Percentiles rank a stretch among this genome's conserved stretches.
These are phyloP conservation scores for Drosera spatulata DNA, from an alignment of 179 eudicot species.

Conservation along the genomic window DNA sequence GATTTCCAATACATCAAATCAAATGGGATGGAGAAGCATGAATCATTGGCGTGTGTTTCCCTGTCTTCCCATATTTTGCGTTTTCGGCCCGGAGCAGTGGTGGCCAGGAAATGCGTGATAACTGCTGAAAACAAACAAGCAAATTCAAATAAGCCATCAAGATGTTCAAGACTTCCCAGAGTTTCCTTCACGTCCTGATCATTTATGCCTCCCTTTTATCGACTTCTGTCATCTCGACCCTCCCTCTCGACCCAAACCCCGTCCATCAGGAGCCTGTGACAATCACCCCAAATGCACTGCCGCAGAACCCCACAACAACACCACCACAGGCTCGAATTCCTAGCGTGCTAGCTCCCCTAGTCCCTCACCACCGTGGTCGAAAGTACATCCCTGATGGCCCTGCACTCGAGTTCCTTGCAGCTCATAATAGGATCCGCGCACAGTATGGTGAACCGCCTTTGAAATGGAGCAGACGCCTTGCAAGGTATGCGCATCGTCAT, in stretches of 20 bases:
- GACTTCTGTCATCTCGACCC: too few species aligned
- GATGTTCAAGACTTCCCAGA: slow-evolving; percentile 11
- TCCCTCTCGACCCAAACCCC: too few species aligned
- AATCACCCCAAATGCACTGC: too few species aligned
- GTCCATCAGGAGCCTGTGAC: too few species aligned
- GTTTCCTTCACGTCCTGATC: slow-evolving; percentile 14
- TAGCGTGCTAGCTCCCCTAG: not conserved
- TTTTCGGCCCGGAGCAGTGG: too few species aligned
- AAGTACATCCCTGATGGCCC: not conserved
- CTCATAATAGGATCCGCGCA: slow-evolving; percentile 22
- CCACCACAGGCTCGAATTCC: not conserved
- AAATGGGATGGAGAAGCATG: too few species aligned
- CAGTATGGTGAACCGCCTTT: slow-evolving; percentile 17
- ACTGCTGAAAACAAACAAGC: not conserved
- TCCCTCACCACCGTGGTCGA: not conserved
- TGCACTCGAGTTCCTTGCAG: slow-evolving; percentile 16
- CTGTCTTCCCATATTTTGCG: too few species aligned
- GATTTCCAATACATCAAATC: too few species aligned
- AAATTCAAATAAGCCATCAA: not conserved
- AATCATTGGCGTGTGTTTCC: too few species aligned
- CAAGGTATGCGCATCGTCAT: slow-evolving; percentile 15
- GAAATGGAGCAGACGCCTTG: slow-evolving; percentile 13
- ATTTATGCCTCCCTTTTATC: slow-evolving; percentile 3
- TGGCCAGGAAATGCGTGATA: not conserved
- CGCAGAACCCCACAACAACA: too few species aligned